Percentiles rank a stretch among this genome's conserved stretches.
These are phyloP conservation scores for Coniophora puteana DNA, from an alignment of 1,284 basidiomycete species.

Conservation along the genomic window DNA sequence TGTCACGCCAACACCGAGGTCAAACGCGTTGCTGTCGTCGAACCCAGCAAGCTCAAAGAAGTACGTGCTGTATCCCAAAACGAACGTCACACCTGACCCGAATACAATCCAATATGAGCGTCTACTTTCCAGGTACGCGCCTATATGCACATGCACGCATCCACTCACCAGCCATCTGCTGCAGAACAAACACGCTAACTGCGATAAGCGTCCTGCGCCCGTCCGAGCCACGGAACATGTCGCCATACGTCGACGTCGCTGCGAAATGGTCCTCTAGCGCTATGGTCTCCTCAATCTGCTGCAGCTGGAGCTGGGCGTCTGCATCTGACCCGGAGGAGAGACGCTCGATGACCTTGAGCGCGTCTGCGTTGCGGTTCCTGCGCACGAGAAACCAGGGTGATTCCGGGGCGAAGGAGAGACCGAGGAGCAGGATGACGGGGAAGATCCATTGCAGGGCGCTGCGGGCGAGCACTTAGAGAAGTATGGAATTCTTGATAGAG, in stretches of 20 bases:
- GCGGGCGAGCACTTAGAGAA: too few relatives aligned
- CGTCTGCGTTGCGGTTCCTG: conserved; percentile 48
- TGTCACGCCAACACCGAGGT: conserved; percentile 24
- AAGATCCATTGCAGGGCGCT: conserved; percentile 28
- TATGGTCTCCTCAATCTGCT: conserved; percentile 25
- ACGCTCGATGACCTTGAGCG: conserved; percentile 41
- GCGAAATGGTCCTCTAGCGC: conserved; percentile 25
- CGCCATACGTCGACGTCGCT: conserved; percentile 16
- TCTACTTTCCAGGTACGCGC: too few relatives aligned
- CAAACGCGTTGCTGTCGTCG: conserved; percentile 18
- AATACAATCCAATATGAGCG: not conserved
- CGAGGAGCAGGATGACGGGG: conserved; percentile 20
- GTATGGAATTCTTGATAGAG: not conserved
- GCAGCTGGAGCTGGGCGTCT: conserved; percentile 15
- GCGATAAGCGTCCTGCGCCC: conserved; percentile 24
- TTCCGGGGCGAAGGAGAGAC: conserved; percentile 46
- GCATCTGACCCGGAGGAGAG: conserved; percentile 21
- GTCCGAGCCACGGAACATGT: conserved; percentile 23
- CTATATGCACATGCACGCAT: not conserved
- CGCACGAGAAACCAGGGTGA: conserved; percentile 62
- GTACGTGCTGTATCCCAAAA: conserved; percentile 26
- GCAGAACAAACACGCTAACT: conserved; percentile 31
- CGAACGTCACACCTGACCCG: too few relatives aligned
- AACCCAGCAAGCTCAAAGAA: conserved; percentile 29
- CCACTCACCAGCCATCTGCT: conserved; percentile 22